Evolutionary conservation across 2,329 filamentous ascomycete species (phyloP).

Genomic region (Lasiodiplodia theobromae): DNA sequence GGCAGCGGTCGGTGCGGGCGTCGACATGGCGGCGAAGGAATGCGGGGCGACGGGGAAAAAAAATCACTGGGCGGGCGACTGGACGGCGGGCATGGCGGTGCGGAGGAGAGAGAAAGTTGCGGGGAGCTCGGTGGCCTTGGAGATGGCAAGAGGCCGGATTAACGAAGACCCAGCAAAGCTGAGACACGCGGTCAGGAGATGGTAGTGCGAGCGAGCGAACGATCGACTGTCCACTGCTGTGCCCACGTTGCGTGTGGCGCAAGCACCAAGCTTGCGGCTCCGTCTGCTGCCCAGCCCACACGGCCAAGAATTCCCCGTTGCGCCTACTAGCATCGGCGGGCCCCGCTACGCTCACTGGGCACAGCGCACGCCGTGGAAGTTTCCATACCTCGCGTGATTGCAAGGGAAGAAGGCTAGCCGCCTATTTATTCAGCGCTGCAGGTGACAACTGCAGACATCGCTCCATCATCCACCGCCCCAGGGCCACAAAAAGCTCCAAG

Average conservation of each 20-base stretch:
- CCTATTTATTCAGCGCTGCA: background rate
- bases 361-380: background rate
- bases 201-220: background rate
- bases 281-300: background rate
- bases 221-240: constrained; percentile 1
- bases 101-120: background rate
- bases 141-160: constrained; percentile 1
- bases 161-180: background rate
- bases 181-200: constrained; percentile 24
- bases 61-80: constrained; percentile 38
- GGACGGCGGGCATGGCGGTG: constrained; percentile 35
- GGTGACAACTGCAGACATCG: constrained; percentile 2
- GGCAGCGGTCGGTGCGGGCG: constrained; percentile 33
- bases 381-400: constrained; percentile 19
- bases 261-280: background rate
- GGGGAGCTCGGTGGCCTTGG: background rate
- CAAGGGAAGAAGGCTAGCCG: background rate
- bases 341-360: background rate
- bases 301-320: background rate
- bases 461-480: background rate
- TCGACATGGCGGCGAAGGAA: constrained; percentile 38
- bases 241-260: constrained; percentile 8
- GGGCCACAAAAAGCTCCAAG: background rate
- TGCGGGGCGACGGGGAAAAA: constrained; percentile 15
- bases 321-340: background rate